Conservation (phyloP, 2,329 filamentous ascomycete genomes). For the Trichoderma pleuroti region DNA sequence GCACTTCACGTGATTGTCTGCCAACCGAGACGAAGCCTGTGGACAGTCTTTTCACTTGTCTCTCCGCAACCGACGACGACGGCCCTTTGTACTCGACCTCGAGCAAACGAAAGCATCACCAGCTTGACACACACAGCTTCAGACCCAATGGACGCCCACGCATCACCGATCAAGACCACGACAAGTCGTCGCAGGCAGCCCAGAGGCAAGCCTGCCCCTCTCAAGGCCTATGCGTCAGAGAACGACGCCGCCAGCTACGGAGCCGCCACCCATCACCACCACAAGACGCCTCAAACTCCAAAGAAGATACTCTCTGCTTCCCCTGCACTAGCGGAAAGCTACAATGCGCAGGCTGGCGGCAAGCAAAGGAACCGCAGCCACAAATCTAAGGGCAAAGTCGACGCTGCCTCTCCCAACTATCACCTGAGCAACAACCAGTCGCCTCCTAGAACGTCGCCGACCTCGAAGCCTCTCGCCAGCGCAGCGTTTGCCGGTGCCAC, state of each 20-base stretch:
- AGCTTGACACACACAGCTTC: not conserved
- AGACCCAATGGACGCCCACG: constrained; percentile 33
- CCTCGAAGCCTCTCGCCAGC: constrained; percentile 44
- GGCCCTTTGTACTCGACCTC: not conserved
- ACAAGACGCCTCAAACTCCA: constrained; percentile 44
- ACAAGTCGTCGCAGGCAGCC: constrained; percentile 38
- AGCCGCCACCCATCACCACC: constrained; percentile 25
- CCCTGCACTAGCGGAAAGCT: constrained; percentile 28
- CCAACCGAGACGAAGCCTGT: not conserved
- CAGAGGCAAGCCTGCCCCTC: constrained; percentile 39
- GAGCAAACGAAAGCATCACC: not conserved
- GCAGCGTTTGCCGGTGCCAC: constrained; percentile 85
- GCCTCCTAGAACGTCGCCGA: constrained; percentile 38
- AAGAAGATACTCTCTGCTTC: constrained; percentile 40
- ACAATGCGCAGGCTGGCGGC: constrained; percentile 27
- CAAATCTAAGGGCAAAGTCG: constrained; percentile 34
- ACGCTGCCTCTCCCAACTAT: constrained; percentile 40
- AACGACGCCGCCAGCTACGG: constrained; percentile 43
- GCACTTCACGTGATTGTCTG: constrained; percentile 7
- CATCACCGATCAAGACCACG: constrained; percentile 34
- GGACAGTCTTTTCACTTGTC: not conserved
- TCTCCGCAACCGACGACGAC: not conserved
- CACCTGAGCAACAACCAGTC: constrained; percentile 42
- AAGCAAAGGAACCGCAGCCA: constrained; percentile 31
- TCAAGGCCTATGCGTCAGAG: constrained; percentile 58